phyloP scores from a whole-genome alignment of 495 filamentous ascomycete genomes.

The Aspergillus coremiiformis region DNA sequence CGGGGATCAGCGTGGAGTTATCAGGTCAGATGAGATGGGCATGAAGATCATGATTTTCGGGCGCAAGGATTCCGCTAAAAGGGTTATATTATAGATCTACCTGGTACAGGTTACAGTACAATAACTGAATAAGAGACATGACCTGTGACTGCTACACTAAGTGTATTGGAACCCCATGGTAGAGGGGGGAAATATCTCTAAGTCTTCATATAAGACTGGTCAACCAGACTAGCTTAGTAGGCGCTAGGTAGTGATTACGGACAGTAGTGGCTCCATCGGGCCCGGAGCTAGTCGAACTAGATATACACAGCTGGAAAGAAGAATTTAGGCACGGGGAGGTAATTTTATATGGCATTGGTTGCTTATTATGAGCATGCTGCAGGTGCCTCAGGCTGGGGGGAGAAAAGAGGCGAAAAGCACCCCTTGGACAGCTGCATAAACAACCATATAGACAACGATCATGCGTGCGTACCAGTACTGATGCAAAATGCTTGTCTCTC shows the following conservation, averaged over 20 bases:
- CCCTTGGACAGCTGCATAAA: slow-evolving; percentile 1
- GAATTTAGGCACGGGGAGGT: not conserved
- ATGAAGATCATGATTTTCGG: not conserved
- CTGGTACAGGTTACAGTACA: not conserved
- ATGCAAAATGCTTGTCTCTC: not conserved
- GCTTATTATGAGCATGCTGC: too few species aligned
- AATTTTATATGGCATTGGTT: not conserved
- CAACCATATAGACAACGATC: slow-evolving; percentile 1
- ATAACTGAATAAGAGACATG: too few species aligned
- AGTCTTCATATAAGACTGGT: too few species aligned
- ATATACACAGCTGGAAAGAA: not conserved
- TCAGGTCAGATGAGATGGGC: not conserved
- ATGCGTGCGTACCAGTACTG: not conserved
- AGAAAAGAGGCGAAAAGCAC: slow-evolving; percentile 2
- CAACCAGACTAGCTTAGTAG: not conserved
- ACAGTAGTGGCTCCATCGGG: not conserved
- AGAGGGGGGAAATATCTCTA: too few species aligned
- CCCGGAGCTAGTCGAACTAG: not conserved
- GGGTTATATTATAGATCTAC: not conserved
- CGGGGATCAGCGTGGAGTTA: not conserved
- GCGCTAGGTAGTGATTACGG: not conserved
- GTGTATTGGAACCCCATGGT: not conserved
- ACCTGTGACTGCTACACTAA: too few species aligned
- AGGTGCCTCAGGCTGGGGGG: slow-evolving; percentile 1
- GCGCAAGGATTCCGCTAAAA: not conserved